Base-by-base conservation (phyloP, 1,284 basidiomycete species). In the Coniferiporia sulphurascens region DNA sequence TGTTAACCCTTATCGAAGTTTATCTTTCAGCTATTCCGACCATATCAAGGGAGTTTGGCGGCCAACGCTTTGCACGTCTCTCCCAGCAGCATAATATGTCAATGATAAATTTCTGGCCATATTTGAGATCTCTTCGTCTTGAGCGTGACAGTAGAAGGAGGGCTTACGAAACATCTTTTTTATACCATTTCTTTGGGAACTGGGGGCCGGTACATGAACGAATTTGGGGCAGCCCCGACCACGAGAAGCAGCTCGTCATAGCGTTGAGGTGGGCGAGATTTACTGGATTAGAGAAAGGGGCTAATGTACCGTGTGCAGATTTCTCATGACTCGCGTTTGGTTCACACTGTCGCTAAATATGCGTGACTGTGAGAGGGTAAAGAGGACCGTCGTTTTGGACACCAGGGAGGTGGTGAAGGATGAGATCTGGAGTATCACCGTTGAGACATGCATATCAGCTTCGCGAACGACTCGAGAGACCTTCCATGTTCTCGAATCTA, bases 41-140 rank as follows among this genome's bases (percentile, higher is more conserved):
- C 38, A 74, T 89, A 10, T 63, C 58, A 8, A 72, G 69, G 17
- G 61, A 73, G 15, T 87, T 80, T 63, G 52, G 72, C 21, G 86
- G 86, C 4, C 65, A 64, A 34, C 77, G 86, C 51, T 69, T 85
- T 45, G 68, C 74, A 15, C 52, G 64, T 1, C 55, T 83, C 10
- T 61, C 79, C 44, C 56, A 70, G 48, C 66, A 67, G 17, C 71
- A 80, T 65, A 70, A 80, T 7, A 69, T 61, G 19, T 75, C 73
- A 12, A 81, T 77, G 71, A 81, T 76, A 1, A 83, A 89, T 64
- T 74, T 86, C 66, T 89, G 87, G 87, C 85, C 86, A 2, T 88
- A 88, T 67, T 74, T 88, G 36, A 71, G 69, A 21, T 65, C 73
- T 17, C 78, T 87, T n/a, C 66, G 74, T 58, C 60, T 65, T 8